These are phyloP conservation scores for Tetrapisispora pingtungensis DNA, from an alignment of 805 yeast genomes.

Conservation along the genomic window DNA sequence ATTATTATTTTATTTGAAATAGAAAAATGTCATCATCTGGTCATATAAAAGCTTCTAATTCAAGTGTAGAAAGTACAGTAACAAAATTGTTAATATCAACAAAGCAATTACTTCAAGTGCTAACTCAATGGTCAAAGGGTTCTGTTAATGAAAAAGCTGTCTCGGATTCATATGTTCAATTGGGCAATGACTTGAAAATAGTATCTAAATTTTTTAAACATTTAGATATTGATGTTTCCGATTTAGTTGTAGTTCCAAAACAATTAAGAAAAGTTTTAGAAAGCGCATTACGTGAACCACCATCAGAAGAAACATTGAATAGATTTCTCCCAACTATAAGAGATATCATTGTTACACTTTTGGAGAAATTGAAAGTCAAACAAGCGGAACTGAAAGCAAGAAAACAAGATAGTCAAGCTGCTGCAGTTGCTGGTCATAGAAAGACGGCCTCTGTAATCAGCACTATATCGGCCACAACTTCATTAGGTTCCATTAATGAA, in stretches of 20 bases:
- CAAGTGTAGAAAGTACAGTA: conserved; percentile 66
- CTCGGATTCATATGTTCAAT: conserved; percentile 79
- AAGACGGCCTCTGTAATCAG: conserved; percentile 6
- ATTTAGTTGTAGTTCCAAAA: conserved; percentile 85
- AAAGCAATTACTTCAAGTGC: conserved; percentile 72
- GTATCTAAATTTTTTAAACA: conserved; percentile 70
- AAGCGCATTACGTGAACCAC: conserved; percentile 73
- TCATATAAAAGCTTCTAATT: conserved; percentile 1
- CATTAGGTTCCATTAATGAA: neutral
- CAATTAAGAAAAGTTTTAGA: conserved; percentile 72
- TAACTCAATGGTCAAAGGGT: conserved; percentile 83
- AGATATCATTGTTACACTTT: conserved; percentile 69
- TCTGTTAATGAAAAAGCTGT: conserved; percentile 75
- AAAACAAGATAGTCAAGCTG: conserved; percentile 13
- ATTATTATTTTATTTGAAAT: neutral
- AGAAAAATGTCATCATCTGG: neutral
- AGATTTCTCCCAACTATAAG: conserved; percentile 74
- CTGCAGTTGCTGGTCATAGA: neutral
- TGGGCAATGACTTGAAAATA: conserved; percentile 88
- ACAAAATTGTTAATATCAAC: conserved; percentile 77
- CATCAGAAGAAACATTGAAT: conserved; percentile 75
- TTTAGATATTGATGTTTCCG: conserved; percentile 72
- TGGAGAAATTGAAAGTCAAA: conserved; percentile 72
- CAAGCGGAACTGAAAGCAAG: conserved; percentile 39
- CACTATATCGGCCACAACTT: conserved; percentile 1